These are phyloP conservation scores for Diaporthe sp. DNA, from an alignment of 2,329 filamentous ascomycete species.

Conservation along the genomic window DNA sequence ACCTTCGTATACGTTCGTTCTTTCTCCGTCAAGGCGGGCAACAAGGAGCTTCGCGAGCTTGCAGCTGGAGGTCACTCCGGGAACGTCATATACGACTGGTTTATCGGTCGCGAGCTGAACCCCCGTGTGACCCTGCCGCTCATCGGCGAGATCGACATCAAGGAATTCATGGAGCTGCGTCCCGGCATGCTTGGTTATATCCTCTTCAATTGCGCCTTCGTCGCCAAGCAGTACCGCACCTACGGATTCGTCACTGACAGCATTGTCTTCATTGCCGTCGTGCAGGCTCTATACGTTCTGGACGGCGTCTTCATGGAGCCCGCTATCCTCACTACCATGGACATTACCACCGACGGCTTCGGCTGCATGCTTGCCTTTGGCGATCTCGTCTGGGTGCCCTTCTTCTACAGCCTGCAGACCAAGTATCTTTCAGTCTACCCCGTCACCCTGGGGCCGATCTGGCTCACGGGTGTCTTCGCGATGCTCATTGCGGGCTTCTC, in stretches of 20 bases:
- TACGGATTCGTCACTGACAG: conserved; percentile 89
- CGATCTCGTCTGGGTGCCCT: conserved; percentile 93
- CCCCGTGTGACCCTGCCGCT: conserved; percentile 84
- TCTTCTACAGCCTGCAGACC: conserved; percentile 87
- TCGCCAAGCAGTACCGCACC: conserved; percentile 88
- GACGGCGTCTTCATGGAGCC: conserved; percentile 91
- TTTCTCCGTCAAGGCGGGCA: conserved; percentile 84
- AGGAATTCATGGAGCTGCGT: conserved; percentile 90
- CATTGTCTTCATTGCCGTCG: conserved; percentile 82
- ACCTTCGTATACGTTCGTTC: conserved; percentile 86
- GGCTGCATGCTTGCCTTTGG: conserved; percentile 96
- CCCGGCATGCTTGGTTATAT: conserved; percentile 93
- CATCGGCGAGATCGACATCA: conserved; percentile 90
- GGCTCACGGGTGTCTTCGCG: conserved; percentile 74
- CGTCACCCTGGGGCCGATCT: conserved; percentile 78
- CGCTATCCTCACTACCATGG: conserved; percentile 92
- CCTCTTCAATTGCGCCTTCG: conserved; percentile 85
- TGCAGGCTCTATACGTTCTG: conserved; percentile 86
- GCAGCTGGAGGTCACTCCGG: conserved; percentile 86
- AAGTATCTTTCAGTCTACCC: conserved; percentile 89
- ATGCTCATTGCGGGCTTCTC: conserved; percentile 83
- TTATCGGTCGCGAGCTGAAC: conserved; percentile 95
- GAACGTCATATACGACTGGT: conserved; percentile 95
- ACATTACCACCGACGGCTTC: conserved; percentile 93
- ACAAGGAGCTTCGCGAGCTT: conserved; percentile 80